Evolutionary conservation across 1,139 yeast genomes (phyloP).

Genomic region (Pichia sp.): DNA sequence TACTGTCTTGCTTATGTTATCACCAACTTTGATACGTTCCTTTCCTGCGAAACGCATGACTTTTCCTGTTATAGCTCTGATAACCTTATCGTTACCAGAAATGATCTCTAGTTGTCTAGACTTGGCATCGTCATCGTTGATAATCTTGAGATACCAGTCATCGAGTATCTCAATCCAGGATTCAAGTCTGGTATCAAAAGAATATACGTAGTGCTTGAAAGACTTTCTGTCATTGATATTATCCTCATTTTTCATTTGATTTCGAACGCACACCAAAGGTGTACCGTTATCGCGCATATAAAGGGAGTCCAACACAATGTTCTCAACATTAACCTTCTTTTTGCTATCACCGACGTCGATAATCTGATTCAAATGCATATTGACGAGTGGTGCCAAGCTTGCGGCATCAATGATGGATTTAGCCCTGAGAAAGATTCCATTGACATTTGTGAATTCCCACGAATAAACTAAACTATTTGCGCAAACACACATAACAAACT

Average conservation of each 20-base stretch:
- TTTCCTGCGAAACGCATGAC: too few species aligned
- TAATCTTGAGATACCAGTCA: constrained; percentile 35
- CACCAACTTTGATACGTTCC: too few species aligned
- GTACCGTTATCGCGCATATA: constrained; percentile 30
- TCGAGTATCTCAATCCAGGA: constrained; percentile 44
- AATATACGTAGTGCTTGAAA: constrained; percentile 31
- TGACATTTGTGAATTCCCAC: constrained; percentile 33
- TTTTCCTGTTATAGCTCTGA: background rate
- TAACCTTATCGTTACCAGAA: constrained; percentile 1
- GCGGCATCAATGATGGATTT: constrained; percentile 34
- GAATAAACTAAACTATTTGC: constrained; percentile 41
- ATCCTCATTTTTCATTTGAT: background rate
- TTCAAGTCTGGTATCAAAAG: constrained; percentile 33
- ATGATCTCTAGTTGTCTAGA: background rate
- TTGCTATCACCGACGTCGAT: constrained; percentile 5
- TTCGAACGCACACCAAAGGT: constrained; percentile 30
- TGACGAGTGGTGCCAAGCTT: constrained; percentile 47
- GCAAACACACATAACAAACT: constrained; percentile 48
- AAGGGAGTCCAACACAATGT: constrained; percentile 17
- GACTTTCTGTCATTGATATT: background rate
- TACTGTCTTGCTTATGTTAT: too few species aligned
- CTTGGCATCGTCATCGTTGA: constrained; percentile 1
- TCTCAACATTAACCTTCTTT: constrained; percentile 14
- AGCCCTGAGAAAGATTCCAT: constrained; percentile 14
- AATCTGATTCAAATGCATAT: constrained; percentile 16